phyloP scores from a whole-genome alignment of 2,329 filamentous ascomycete genomes.

The Polychaeton citri region DNA sequence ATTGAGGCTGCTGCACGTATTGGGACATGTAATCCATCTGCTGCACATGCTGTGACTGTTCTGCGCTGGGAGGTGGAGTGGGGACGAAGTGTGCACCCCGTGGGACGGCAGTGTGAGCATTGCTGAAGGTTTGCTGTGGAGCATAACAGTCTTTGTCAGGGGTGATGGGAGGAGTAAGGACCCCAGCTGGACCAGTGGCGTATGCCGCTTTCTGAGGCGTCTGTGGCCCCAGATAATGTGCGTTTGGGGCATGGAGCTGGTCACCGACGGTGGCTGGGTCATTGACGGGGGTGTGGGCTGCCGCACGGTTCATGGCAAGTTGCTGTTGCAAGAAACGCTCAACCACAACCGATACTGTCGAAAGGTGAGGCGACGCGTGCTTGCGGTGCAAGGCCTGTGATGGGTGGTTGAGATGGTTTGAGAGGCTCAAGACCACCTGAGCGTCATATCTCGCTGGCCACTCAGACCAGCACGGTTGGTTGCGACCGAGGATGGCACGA shows the following conservation, averaged over 20 bases:
- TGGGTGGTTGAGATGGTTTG: slow-evolving; percentile 52
- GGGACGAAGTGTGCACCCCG: slow-evolving; percentile 14
- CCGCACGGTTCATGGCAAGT: slow-evolving; percentile 9
- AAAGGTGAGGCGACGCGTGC: slow-evolving; percentile 53
- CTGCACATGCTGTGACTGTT: slow-evolving; percentile 10
- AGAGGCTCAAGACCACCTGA: slow-evolving; percentile 49
- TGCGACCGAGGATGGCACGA: slow-evolving; percentile 69
- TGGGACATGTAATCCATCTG: slow-evolving; percentile 7
- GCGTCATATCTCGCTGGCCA: slow-evolving; percentile 63
- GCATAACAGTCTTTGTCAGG: slow-evolving; percentile 43
- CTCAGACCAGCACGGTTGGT: slow-evolving; percentile 57
- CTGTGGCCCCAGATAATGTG: slow-evolving; percentile 49
- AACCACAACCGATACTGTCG: slow-evolving; percentile 49
- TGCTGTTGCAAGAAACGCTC: slow-evolving; percentile 55
- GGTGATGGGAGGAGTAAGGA: slow-evolving; percentile 75
- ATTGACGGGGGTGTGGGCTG: not conserved
- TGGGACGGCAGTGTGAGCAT: slow-evolving; percentile 10
- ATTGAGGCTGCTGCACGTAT: slow-evolving; percentile 5
- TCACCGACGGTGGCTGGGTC: not conserved
- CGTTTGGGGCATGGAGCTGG: slow-evolving; percentile 9
- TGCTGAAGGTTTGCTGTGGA: slow-evolving; percentile 6
- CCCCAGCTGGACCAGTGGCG: slow-evolving; percentile 53
- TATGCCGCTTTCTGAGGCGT: slow-evolving; percentile 68
- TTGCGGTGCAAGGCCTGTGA: slow-evolving; percentile 56
- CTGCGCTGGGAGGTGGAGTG: slow-evolving; percentile 20